Percentiles rank a stretch among this genome's conserved stretches.
Evolutionary conservation across 768 basidiomycete species (phyloP).

Genomic region (Dacryopinax primogenitus): DNA sequence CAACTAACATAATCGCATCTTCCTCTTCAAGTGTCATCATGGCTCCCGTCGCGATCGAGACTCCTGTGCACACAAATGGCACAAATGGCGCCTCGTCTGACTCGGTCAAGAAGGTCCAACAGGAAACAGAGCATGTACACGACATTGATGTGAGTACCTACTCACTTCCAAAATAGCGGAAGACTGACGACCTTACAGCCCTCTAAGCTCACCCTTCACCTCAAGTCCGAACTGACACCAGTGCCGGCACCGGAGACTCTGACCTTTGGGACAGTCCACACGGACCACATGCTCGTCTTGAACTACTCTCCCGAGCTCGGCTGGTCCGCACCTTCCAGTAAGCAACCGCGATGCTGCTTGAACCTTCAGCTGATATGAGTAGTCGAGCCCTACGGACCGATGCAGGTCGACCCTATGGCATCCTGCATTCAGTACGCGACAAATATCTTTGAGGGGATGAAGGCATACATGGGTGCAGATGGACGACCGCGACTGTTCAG

Average conservation of each 20-base stretch:
- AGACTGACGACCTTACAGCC: slow-evolving; percentile 31
- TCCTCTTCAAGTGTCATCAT: background rate
- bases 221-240: slow-evolving; percentile 38
- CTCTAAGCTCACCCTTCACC: slow-evolving; percentile 40
- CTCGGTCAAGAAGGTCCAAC: background rate
- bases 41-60: slow-evolving; percentile 2
- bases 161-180: background rate
- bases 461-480: slow-evolving; percentile 59
- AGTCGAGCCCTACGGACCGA: slow-evolving; percentile 41
- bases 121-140: background rate
- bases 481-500: slow-evolving; percentile 68
- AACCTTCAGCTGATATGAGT: slow-evolving; percentile 27
- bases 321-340: slow-evolving; percentile 62
- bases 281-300: slow-evolving; percentile 30
- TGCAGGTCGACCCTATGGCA: slow-evolving; percentile 44
- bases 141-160: background rate
- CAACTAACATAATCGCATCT: background rate
- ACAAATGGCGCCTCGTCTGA: background rate
- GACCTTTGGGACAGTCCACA: slow-evolving; percentile 43
- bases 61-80: background rate
- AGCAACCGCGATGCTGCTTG: slow-evolving; percentile 29
- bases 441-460: slow-evolving; percentile 53
- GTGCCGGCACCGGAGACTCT: slow-evolving; percentile 39
- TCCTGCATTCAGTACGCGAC: slow-evolving; percentile 51
- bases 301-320: slow-evolving; percentile 28